Base-by-base conservation (phyloP, 2,329 filamentous ascomycete species). In the Raffaelea albimanens region DNA sequence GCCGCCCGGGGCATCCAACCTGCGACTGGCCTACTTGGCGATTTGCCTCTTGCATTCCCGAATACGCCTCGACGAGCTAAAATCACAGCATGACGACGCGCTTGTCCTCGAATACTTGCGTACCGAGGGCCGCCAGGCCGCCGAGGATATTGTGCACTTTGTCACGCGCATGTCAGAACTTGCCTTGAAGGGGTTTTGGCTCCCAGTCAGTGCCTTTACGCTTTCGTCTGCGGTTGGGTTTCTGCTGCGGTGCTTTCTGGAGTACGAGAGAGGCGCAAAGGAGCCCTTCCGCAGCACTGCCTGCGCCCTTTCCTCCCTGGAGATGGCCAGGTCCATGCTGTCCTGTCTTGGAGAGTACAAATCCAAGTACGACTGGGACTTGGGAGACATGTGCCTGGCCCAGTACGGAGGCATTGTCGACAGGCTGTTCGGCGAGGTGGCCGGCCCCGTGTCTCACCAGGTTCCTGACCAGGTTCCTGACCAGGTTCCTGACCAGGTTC, bases 11-110 rank as follows among this genome's bases (percentile, higher is more conserved):
- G 69, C 70, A 0, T 63, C 72, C 5, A 78, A 77, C 44, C 61
- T 78, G 14, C 69, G 73, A 3, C 57, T 78, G 2, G 64, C 70
- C 1, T 77, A 75, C 52, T 55, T 78, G 1, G 69, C 70, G 0
- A 62, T 70, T 5, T 66, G 67, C 33, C 61, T 78, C 3, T 58
- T 78, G 0, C 59, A 71, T 0, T 64, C 69, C 22, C 65, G 73
- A 2, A 67, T 77, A 20, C 63, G 67, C 44, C 65, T 75, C 2
- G 69, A 73, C 44, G 59, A 63, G 60, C 29, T 4, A 36, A 34
- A 18, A 10, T 18, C 19, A 1, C 2, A 21, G 9, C n/a, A 13
- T 18, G 42, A 29, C 18, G 7, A 7, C 5, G 9, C 31, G 8
- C 18, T n/a, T 2, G 7, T 29, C 10, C 22, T 34, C 8, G 5